A percentile compares a stretch with the other conserved stretches of the same genome.
Conservation (phyloP, 805 yeast species). For the Metschnikowia gruessii region DNA sequence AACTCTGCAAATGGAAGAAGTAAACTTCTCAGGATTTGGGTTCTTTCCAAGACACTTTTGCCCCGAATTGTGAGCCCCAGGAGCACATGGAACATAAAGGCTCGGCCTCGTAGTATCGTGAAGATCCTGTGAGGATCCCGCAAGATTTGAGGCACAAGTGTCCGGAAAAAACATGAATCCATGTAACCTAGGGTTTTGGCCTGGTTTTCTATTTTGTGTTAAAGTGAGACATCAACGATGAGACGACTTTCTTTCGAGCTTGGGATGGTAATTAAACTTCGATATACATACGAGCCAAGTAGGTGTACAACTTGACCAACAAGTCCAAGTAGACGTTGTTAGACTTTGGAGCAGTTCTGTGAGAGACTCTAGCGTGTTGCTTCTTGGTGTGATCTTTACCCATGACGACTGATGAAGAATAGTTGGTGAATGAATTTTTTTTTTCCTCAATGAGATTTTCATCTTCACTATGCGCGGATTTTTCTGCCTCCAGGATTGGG, state of each 20-base stretch:
- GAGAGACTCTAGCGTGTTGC: slow-evolving; percentile 94
- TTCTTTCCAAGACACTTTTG: slow-evolving; percentile 9
- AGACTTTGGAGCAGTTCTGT: slow-evolving; percentile 99
- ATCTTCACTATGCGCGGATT: slow-evolving; percentile 3
- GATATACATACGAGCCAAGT: slow-evolving; percentile 94
- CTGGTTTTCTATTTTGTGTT: not conserved
- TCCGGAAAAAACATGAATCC: slow-evolving; percentile 1
- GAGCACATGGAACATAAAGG: not conserved
- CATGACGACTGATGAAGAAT: slow-evolving; percentile 46
- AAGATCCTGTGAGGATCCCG: slow-evolving; percentile 7
- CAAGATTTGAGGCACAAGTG: slow-evolving; percentile 10
- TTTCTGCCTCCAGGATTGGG: slow-evolving; percentile 3
- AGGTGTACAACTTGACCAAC: slow-evolving; percentile 96
- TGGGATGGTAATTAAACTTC: slow-evolving; percentile 3
- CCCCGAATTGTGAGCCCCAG: slow-evolving; percentile 8
- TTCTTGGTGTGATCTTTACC: slow-evolving; percentile 97
- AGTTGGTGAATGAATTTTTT: slow-evolving; percentile 5
- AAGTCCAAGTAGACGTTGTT: slow-evolving; percentile 98
- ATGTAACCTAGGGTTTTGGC: not conserved
- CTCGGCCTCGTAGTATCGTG: slow-evolving; percentile 1
- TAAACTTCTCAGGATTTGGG: not conserved
- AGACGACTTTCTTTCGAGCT: slow-evolving; percentile 8
- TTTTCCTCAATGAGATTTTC: slow-evolving; percentile 5
- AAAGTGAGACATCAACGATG: slow-evolving; percentile 6
- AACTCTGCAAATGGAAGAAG: slow-evolving; percentile 2